Percentiles rank a stretch among this genome's conserved stretches.
phyloP scores from a whole-genome alignment of 2,329 filamentous ascomycete species.

The Pyricularia grisea region DNA sequence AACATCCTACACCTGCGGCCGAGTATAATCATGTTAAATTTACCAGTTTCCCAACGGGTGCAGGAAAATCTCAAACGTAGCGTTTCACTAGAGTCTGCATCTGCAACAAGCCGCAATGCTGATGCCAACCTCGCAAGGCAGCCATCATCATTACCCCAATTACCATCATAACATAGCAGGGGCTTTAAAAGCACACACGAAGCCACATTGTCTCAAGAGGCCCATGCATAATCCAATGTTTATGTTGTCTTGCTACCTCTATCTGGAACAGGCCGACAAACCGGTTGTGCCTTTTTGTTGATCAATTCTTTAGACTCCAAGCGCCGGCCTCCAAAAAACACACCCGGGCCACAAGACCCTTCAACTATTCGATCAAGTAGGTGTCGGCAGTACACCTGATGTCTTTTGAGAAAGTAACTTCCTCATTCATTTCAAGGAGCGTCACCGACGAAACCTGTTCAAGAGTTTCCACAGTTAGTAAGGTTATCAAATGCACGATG shows the following conservation, averaged over 20 bases:
- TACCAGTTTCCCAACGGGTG: neutral
- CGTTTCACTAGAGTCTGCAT: neutral
- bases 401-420: conserved; percentile 76
- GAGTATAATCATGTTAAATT: neutral
- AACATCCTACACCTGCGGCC: neutral
- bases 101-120: neutral
- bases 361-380: conserved; percentile 61
- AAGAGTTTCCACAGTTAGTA: neutral
- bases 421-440: conserved; percentile 65
- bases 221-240: neutral
- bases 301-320: neutral
- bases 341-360: neutral
- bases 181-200: neutral
- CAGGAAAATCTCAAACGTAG: neutral
- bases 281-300: neutral
- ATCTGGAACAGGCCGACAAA: neutral
- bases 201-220: neutral
- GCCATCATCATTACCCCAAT: too few species aligned
- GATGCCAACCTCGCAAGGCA: neutral
- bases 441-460: conserved; percentile 57
- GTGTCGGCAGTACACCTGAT: conserved; percentile 67
- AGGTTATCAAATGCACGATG: conserved; percentile 13
- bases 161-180: neutral
- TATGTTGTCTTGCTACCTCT: neutral
- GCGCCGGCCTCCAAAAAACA: neutral